Evolutionary conservation across 208 protist genomes (phyloP).

Genomic region (Leishmania amazonensis): DNA sequence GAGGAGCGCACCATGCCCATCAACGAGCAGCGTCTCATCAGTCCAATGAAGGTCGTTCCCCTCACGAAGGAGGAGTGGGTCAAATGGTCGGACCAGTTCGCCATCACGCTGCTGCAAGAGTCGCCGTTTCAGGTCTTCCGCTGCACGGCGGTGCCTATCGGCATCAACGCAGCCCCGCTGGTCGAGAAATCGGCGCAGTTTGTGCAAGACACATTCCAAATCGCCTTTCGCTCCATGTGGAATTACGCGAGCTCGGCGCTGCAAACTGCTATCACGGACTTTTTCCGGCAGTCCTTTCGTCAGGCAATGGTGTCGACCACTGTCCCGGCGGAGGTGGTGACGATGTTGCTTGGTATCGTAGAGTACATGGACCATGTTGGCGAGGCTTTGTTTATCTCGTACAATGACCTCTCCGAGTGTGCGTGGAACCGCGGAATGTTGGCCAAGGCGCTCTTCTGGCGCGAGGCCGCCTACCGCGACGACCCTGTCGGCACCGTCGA

Average conservation of each 20-base stretch:
- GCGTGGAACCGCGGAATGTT: slow-evolving; percentile 89
- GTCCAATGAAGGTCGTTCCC: slow-evolving; percentile 53
- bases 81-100: slow-evolving; percentile 77
- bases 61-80: slow-evolving; percentile 84
- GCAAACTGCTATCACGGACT: slow-evolving; percentile 62
- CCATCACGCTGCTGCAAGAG: slow-evolving; percentile 69
- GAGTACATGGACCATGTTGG: slow-evolving; percentile 91
- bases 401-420: slow-evolving; percentile 70
- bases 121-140: slow-evolving; percentile 88
- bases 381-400: slow-evolving; percentile 63
- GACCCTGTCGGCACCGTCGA: slow-evolving; percentile 65
- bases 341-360: slow-evolving; percentile 64
- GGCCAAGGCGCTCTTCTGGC: slow-evolving; percentile 88
- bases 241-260: slow-evolving; percentile 66
- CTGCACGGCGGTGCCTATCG: slow-evolving; percentile 67
- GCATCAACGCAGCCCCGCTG: slow-evolving; percentile 65
- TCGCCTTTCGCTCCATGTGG: slow-evolving; percentile 82
- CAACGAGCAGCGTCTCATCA: slow-evolving; percentile 65
- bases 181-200: slow-evolving; percentile 72
- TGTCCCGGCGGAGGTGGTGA: slow-evolving; percentile 78
- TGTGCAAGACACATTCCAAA: slow-evolving; percentile 59
- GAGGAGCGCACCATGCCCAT: slow-evolving; percentile 63
- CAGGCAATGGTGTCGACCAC: slow-evolving; percentile 60
- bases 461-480: slow-evolving; percentile 81
- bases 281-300: slow-evolving; percentile 61